Evolutionary conservation across 148 eudicot genomes (phyloP), one percentile per base, ranked within the genome.

Genomic region (Chenopodium formosanum): DNA sequence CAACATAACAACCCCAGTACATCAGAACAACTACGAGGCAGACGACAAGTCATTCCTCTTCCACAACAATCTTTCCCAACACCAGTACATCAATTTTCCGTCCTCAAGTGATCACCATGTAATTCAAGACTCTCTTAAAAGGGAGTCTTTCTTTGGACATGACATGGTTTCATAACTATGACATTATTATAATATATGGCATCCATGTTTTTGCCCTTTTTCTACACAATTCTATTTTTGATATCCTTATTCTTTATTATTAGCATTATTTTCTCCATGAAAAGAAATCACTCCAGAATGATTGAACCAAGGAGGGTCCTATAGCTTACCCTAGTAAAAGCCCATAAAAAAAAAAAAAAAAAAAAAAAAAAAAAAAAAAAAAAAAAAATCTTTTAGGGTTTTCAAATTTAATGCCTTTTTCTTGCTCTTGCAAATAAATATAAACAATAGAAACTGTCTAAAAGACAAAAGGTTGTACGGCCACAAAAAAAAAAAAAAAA

Each of bases 61-160:
- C 37, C 85, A 87, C 46, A 83, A 85, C 84, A 82, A 84, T 75
- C 75, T 81, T 25, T 70, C 89, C 34, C 88, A 86, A 25, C 86
- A 84, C 62, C 83, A 90, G 53, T 85, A 84, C 82, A 80, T 87
- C 78, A 86, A 82, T 78, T 91, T 83, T 47, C 76, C 89, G 46
- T 73, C 90, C 64, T 77, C 92, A 14, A 85, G 70, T 76, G 82
- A 86, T 44, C 85, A 87, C 65, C 85, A 78, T 90, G 92, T 91
- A 73, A 85, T 90, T 74, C 91, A 87, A 76, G 91, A 90, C 87
- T 86, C 94, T 20, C 83, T 88, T 29, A 88, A 89, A 87, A 92
- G 86, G 79, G 94, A 92, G 83, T 83, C 90, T 77, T 84, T 85
- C 77, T 91, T 60, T 85, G 94, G 94, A 77, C 94, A 88, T 83